Evolutionary conservation across 805 yeast species (phyloP), one percentile per base, ranked within the genome.

Genomic region (Wickerhamomyces subpelliculosus): DNA sequence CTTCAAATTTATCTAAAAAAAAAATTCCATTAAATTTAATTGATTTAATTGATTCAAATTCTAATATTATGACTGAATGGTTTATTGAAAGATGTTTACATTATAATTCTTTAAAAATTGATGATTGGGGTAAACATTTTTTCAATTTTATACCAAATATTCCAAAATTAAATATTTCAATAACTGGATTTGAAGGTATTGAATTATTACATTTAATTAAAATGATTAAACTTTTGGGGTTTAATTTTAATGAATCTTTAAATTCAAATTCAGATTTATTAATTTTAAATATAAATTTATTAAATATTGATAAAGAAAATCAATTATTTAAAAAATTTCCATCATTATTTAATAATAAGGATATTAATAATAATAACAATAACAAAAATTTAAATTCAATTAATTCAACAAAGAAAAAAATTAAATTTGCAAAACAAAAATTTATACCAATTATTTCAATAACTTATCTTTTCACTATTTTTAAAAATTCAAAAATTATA

Each of bases 181-280:
- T 82, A 3, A 73, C 86, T 4, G 95, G 95, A 4, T 86, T 81
- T 55, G 70, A 78, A 17, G 95, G 94, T 0, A 77, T 84, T 21
- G 94, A 86, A 57, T 60, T 77, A 14, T 60, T 84, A 30, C 95
- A 86, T 58, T 53, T 83, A 11, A 75, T 73, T 8, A 82, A 83
- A 51, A 65, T 90, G 32, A 65, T 86, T 8, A 50, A 62, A 16
- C 52, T 70, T 22, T 49, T 83, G 19, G 78, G 81, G 20, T 74
- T 80, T 37, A 62, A 64, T 29, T 67, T 69, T 38, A 61, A 68
- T 34, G 74, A 70, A 0, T 62, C 70, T 3, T 62, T 85, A 38
- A 70, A 72, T 4, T 50, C 65, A 5, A 59, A 64, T 10, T 62
- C 83, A 29, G 83, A 82, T 47, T 51, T 81, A 13, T 61, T 86